phyloP scores from a whole-genome alignment of 805 yeast species.

The Monosporozyma yasuniensis region DNA sequence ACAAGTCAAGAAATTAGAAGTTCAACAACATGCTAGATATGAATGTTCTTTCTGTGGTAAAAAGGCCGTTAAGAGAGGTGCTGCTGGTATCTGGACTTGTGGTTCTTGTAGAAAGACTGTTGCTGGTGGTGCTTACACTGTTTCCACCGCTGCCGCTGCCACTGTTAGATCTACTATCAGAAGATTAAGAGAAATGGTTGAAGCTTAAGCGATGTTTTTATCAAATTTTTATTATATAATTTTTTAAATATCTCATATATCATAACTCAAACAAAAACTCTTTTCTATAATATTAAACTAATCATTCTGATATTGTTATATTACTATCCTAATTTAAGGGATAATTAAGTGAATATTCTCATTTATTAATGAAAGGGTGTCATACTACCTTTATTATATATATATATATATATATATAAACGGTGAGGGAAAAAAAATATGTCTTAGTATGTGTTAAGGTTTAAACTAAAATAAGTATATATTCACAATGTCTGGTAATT shows the following conservation, averaged over 20 bases:
- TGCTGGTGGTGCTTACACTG: slow-evolving; percentile 99
- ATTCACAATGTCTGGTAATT: too few species aligned
- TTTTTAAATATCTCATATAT: neutral
- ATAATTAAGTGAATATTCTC: too few species aligned
- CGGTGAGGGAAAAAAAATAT: too few species aligned
- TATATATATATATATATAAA: too few species aligned
- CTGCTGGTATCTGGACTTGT: slow-evolving; percentile 99
- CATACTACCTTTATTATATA: too few species aligned
- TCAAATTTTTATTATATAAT: neutral
- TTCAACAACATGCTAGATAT: slow-evolving; percentile 97
- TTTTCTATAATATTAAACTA: neutral
- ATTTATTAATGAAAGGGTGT: too few species aligned
- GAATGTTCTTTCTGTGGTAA: slow-evolving; percentile 99
- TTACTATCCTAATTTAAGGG: too few species aligned
- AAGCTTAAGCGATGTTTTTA: slow-evolving; percentile 67
- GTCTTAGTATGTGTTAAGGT: too few species aligned
- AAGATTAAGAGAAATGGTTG: slow-evolving; percentile 99
- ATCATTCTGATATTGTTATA: too few species aligned
- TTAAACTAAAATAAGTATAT: too few species aligned
- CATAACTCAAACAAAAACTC: neutral
- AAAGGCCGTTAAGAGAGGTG: slow-evolving; percentile 94
- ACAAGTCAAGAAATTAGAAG: slow-evolving; percentile 98
- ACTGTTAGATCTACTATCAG: slow-evolving; percentile 99
- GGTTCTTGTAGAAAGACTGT: slow-evolving; percentile 89
- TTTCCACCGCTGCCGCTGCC: slow-evolving; percentile 99